Evolutionary conservation across 176 grass and related monocot genomes (phyloP), one percentile per base, ranked within the genome.

Genomic region (Rhynchospora tenuis): DNA sequence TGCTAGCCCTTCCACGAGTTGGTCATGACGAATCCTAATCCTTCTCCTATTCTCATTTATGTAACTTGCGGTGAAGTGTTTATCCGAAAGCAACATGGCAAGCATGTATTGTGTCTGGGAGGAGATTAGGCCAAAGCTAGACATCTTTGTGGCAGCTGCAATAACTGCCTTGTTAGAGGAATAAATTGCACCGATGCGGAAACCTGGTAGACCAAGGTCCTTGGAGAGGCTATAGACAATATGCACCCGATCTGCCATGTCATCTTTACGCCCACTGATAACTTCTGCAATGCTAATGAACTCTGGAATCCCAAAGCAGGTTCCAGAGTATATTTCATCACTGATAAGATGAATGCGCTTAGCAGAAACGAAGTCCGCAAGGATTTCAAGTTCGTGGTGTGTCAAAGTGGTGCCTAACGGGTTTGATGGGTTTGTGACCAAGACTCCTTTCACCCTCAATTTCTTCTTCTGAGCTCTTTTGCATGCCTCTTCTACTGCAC

Each of bases 251-350:
- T 81, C 69, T 1, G 80, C 54, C 17, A 68, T 52, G 13, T 20
- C 71, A 72, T 22, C 12, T 17, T 17, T 29, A 29, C 73, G 80
- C 3, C 16, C 80, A 9, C 73, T 66, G 10, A 88, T 9, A 48
- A 90, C 89, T 90, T 98, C 95, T 1, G 94, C 90, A 5, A 90
- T 87, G 86, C 95, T 95, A 67, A 98, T 79, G 88, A 98, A 98
- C 7, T 77, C 86, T 1, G 87, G 82, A 4, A 85, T 80, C 15
- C 63, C 80, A 85, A 93, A 98, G 17, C 58, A 78, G 20, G 95
- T 95, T 29, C 95, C 95, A 31, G 92, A 86, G 86, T 98, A 98
- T n/a, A 98, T 95, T 88, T 98, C 95, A 50, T 98, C 95, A 71
- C 91, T 91, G 74, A 98, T 86, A 23, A 98, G 92, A 86, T 98